These are phyloP conservation scores for Zangia roseola DNA, from an alignment of 768 basidiomycete species.

Conservation along the genomic window DNA sequence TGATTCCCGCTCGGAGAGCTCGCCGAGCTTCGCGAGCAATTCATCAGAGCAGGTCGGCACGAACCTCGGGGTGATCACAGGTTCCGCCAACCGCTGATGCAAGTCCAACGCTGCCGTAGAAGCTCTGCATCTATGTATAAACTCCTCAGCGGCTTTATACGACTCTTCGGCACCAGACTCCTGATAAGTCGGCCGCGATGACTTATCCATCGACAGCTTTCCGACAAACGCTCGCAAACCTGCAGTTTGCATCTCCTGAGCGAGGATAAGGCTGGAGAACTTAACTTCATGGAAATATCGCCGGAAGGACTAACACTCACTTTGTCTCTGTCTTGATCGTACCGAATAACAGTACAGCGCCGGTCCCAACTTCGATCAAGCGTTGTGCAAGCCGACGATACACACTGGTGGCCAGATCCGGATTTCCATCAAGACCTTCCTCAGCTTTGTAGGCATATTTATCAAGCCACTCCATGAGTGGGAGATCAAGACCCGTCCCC, in stretches of 20 bases:
- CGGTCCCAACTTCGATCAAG: conserved; percentile 74
- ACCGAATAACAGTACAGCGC: conserved; percentile 76
- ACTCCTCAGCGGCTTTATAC: conserved; percentile 50
- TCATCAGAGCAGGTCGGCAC: conserved; percentile 84
- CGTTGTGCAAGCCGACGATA: conserved; percentile 66
- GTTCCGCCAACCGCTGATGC: conserved; percentile 60
- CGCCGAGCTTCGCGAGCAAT: conserved; percentile 61
- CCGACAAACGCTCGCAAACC: conserved; percentile 85
- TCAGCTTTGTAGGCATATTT: conserved; percentile 83
- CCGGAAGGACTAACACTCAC: conserved; percentile 40
- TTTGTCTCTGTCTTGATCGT: conserved; percentile 83
- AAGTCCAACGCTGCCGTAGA: conserved; percentile 40
- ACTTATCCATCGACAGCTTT: conserved; percentile 88
- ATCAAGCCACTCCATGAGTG: conserved; percentile 82
- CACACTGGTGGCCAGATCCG: conserved; percentile 58
- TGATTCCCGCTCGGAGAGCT: conserved; percentile 45
- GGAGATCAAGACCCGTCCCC: conserved; percentile 82
- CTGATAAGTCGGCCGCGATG: conserved; percentile 65
- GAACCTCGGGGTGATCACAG: conserved; percentile 87
- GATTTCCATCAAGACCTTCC: conserved; percentile 64
- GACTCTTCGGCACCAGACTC: conserved; percentile 56
- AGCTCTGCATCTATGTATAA: conserved; percentile 50
- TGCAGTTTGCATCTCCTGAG: conserved; percentile 64
- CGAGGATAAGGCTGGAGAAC: conserved; percentile 65
- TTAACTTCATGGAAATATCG: not conserved